A percentile compares a stretch with the other conserved stretches of the same genome.
Evolutionary conservation across 176 grass and related monocot genomes (phyloP).

Genomic region (Thalia dealbata): DNA sequence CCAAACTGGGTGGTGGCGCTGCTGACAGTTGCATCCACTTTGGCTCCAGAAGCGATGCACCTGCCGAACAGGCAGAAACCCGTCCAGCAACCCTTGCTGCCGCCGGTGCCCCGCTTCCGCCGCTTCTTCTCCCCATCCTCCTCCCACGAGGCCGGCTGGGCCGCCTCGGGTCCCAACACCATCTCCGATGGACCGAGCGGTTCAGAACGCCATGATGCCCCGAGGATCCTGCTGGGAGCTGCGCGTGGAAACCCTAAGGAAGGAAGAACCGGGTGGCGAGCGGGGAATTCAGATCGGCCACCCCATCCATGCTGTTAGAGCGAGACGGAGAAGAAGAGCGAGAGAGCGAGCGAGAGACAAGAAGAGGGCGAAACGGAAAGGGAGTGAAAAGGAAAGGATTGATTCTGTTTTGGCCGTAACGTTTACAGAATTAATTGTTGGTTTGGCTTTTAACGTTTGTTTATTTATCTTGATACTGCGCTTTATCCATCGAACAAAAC

Average conservation of each 20-base stretch:
- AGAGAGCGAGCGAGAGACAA: neutral
- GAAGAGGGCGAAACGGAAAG: neutral
- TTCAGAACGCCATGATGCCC: neutral
- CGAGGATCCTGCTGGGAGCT: neutral
- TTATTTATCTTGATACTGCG: no score
- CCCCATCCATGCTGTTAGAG: neutral
- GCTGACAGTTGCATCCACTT: constrained; percentile 2
- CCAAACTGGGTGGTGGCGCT: neutral
- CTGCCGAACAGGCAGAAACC: neutral
- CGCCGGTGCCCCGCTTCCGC: neutral
- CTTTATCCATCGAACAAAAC: no score
- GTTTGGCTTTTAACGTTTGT: no score
- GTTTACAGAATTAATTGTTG: no score
- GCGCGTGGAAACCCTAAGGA: neutral
- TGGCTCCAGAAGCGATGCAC: constrained; percentile 8
- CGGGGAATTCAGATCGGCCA: neutral
- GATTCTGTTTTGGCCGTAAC: neutral
- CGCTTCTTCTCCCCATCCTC: neutral
- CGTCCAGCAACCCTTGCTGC: neutral
- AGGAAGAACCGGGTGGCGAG: neutral
- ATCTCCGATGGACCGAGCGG: neutral
- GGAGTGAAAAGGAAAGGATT: neutral
- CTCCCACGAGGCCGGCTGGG: neutral
- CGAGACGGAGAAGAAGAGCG: neutral
- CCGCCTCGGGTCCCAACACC: neutral